These are phyloP conservation scores for Pseudocercospora pini-densiflorae DNA, from an alignment of 2,329 filamentous ascomycete genomes.

Conservation along the genomic window DNA sequence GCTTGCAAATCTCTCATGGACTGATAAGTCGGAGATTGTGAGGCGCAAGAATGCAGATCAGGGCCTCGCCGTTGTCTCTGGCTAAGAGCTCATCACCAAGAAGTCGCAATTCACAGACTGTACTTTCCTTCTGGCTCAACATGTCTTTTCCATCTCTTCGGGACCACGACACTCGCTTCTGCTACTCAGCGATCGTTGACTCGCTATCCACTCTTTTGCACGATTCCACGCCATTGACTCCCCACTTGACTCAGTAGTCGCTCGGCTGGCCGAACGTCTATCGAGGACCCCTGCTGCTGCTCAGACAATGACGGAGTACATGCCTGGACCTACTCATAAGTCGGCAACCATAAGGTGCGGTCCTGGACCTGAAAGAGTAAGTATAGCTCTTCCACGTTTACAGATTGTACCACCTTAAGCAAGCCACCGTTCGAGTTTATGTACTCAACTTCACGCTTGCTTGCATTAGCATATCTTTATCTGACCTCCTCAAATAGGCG, in stretches of 20 bases:
- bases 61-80: background rate
- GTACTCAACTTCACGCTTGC: background rate
- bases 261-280: background rate
- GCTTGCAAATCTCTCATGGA: no score
- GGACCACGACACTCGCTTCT: background rate
- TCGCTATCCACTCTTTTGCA: conserved; percentile 2
- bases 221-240: background rate
- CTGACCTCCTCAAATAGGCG: conserved; percentile 13
- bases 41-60: no score
- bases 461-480: conserved; percentile 8
- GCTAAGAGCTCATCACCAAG: background rate
- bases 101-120: background rate
- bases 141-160: background rate
- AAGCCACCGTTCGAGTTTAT: background rate
- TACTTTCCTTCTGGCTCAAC: background rate
- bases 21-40: no score
- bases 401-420: background rate
- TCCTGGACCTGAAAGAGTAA: background rate
- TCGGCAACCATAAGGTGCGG: background rate
- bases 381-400: background rate
- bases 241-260: conserved; percentile 3
- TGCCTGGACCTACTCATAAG: background rate
- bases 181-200: background rate
- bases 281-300: background rate
- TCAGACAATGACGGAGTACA: conserved; percentile 1